A percentile compares a stretch with the other conserved stretches of the same genome.
Evolutionary conservation across 768 basidiomycete species (phyloP).

Genomic region (Lyophyllum semitale): DNA sequence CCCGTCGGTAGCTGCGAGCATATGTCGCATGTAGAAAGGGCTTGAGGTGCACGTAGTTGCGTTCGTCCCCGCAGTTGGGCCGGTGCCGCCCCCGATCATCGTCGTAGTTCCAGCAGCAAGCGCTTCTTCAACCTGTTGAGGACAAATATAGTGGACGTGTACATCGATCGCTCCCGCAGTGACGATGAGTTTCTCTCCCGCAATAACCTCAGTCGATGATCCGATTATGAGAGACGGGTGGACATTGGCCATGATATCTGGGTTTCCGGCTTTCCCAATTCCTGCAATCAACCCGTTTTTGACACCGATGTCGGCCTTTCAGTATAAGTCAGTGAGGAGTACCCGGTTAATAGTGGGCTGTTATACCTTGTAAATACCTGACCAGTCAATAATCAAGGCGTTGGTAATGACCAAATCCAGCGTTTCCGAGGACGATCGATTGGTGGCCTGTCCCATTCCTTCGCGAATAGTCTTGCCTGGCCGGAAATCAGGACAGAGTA

Average conservation of each 20-base stretch:
- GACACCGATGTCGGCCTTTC: conserved; percentile 91
- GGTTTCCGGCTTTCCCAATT: conserved; percentile 98
- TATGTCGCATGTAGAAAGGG: conserved; percentile 84
- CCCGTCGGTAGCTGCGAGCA: conserved; percentile 90
- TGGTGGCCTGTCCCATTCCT: conserved; percentile 93
- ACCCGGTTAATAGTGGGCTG: not conserved
- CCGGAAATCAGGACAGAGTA: not conserved
- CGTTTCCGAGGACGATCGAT: conserved; percentile 61
- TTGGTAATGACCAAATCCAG: conserved; percentile 96
- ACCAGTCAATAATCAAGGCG: conserved; percentile 92
- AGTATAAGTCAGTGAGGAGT: not conserved
- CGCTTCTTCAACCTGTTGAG: conserved; percentile 88
- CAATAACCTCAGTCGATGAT: conserved; percentile 92
- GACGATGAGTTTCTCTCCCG: conserved; percentile 91
- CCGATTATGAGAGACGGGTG: conserved; percentile 76
- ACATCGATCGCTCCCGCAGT: conserved; percentile 93
- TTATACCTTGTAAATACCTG: conserved; percentile 87
- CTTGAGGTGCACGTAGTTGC: conserved; percentile 96
- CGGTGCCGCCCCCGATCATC: conserved; percentile 95
- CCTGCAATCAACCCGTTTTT: conserved; percentile 80
- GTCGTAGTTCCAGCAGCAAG: conserved; percentile 86
- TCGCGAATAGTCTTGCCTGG: conserved; percentile 92
- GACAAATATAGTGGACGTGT: conserved; percentile 95
- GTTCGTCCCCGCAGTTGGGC: conserved; percentile 85
- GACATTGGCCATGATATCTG: conserved; percentile 86